A percentile compares a stretch with the other conserved stretches of the same genome.
phyloP scores from a whole-genome alignment of 2,329 filamentous ascomycete species.

The Triangularia verruculosa region DNA sequence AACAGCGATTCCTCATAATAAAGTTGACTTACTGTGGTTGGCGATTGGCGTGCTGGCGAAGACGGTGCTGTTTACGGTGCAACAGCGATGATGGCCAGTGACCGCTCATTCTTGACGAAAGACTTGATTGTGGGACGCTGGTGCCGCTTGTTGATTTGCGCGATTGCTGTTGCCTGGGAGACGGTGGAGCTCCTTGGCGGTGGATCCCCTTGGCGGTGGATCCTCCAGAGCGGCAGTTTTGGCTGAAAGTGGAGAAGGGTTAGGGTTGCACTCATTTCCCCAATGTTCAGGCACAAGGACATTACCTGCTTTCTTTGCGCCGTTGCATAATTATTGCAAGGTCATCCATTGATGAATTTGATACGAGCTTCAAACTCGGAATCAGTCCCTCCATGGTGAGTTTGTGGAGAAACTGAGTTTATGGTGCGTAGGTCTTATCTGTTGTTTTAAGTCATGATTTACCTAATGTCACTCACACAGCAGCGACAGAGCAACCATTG shows the following conservation, averaged over 20 bases:
- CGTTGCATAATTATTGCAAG: background rate
- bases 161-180: conserved; percentile 26
- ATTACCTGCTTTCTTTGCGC: background rate
- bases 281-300: background rate
- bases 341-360: background rate
- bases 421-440: too few species aligned
- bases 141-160: conserved; percentile 22
- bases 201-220: background rate
- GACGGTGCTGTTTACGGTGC: conserved; percentile 17
- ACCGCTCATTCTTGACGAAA: background rate
- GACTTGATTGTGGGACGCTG: conserved; percentile 17
- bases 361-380: background rate
- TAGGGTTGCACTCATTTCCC: conserved; percentile 15
- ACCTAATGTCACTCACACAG: too few species aligned
- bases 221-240: background rate
- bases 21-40: background rate
- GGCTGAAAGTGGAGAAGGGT: conserved; percentile 7
- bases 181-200: conserved; percentile 9
- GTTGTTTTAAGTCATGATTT: too few species aligned
- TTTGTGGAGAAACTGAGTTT: too few species aligned
- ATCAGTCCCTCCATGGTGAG: background rate
- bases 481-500: too few species aligned
- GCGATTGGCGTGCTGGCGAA: background rate
- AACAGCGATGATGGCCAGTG: conserved; percentile 5
- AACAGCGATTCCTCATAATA: conserved; percentile 19